Evolutionary conservation across 352 stramenopile genomes (phyloP).

Genomic region (Phytophthora sansomeana): DNA sequence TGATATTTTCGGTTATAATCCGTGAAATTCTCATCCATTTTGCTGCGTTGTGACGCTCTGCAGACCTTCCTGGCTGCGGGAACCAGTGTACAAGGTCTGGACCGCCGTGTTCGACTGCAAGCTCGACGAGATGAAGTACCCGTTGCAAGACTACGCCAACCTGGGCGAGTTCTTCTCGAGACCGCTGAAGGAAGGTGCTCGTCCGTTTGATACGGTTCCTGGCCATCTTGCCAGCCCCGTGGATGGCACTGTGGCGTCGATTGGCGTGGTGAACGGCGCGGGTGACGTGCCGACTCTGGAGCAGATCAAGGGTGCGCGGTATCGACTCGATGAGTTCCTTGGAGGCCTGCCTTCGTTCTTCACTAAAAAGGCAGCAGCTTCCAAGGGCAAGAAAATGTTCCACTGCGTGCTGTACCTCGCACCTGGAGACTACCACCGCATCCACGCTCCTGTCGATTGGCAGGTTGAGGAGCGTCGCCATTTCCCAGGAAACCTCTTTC

Average conservation of each 20-base stretch:
- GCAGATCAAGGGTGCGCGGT: constrained; percentile 85
- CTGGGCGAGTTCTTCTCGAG: constrained; percentile 88
- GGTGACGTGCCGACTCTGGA: constrained; percentile 68
- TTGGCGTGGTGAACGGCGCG: constrained; percentile 60
- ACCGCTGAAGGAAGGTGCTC: constrained; percentile 72
- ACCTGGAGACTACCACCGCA: constrained; percentile 89
- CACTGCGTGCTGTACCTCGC: constrained; percentile 88
- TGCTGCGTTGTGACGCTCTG: no score
- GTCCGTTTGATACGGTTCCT: constrained; percentile 49
- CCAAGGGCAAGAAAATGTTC: constrained; percentile 66
- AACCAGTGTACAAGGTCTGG: constrained; percentile 87
- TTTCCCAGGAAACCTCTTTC: constrained; percentile 86
- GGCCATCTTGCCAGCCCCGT: constrained; percentile 59
- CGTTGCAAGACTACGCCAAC: constrained; percentile 76
- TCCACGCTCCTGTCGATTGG: constrained; percentile 87
- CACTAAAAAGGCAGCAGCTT: constrained; percentile 22
- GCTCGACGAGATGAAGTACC: constrained; percentile 87
- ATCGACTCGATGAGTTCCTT: constrained; percentile 87
- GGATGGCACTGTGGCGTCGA: constrained; percentile 65
- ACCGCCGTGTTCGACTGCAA: constrained; percentile 83
- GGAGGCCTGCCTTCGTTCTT: constrained; percentile 73
- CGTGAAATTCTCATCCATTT: constrained; percentile 13
- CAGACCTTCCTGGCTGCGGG: constrained; percentile 74
- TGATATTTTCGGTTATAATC: background rate
- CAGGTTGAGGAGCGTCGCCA: constrained; percentile 74